Conservation (phyloP, 768 basidiomycete genomes). For the Stropharia rugosoannulata region DNA sequence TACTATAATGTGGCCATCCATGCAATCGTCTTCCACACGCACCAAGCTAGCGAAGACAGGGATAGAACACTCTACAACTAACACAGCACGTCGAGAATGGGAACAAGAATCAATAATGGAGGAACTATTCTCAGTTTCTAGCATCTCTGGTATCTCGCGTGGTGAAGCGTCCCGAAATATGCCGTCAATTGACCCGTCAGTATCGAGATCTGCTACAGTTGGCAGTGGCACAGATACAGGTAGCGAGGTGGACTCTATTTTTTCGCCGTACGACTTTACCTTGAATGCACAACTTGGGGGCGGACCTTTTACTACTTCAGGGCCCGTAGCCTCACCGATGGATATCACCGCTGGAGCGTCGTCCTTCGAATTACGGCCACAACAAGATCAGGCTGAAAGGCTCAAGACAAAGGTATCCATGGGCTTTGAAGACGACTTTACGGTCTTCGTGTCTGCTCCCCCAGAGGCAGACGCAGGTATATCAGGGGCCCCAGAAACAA, state of each 20-base stretch:
- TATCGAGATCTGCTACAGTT: too few species aligned
- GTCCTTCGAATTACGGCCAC: not conserved
- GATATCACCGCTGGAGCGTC: not conserved
- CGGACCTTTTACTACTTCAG: not conserved
- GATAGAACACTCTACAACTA: not conserved
- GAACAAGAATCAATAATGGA: conserved; percentile 18
- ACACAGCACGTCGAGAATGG: not conserved
- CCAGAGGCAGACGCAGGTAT: not conserved
- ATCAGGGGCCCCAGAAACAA: not conserved
- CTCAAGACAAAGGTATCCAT: conserved; percentile 18
- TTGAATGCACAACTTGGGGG: not conserved
- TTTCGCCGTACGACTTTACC: conserved; percentile 9
- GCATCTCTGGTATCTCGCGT: conserved; percentile 9
- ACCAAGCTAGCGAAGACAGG: conserved; percentile 1
- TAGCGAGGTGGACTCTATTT: not conserved
- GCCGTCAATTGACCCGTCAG: not conserved
- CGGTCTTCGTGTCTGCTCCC: conserved; percentile 69
- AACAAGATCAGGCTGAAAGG: not conserved
- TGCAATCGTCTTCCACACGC: conserved; percentile 38
- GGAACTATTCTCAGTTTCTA: conserved; percentile 16
- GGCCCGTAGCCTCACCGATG: conserved; percentile 1
- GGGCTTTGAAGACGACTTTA: conserved; percentile 80
- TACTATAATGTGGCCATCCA: conserved; percentile 88
- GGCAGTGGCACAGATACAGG: conserved; percentile 5
- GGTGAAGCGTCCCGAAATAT: not conserved